phyloP scores from a whole-genome alignment of 371 early-diverging fungal genomes.

The Mucor irregularis region DNA sequence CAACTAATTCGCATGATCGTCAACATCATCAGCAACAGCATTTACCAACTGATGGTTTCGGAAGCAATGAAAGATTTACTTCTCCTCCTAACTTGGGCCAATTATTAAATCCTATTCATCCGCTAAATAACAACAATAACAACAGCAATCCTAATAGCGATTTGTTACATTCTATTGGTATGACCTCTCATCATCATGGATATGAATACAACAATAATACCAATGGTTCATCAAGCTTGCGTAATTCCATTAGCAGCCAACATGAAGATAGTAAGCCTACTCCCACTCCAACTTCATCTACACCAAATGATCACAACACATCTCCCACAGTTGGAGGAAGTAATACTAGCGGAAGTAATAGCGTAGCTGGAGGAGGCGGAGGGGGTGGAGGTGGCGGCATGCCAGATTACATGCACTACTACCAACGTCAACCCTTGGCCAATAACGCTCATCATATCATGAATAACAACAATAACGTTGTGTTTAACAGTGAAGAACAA shows the following conservation, averaged over 20 bases:
- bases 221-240: not conserved
- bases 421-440: not conserved
- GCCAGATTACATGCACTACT: not conserved
- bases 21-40: not conserved
- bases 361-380: not conserved
- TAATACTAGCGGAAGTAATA: not conserved
- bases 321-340: too few relatives aligned
- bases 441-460: not conserved
- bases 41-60: too few relatives aligned
- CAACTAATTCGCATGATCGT: not conserved
- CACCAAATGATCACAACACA: not conserved
- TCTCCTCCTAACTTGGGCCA: slow-evolving; percentile 34
- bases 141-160: not conserved
- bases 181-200: not conserved
- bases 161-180: slow-evolving; percentile 8
- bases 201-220: not conserved
- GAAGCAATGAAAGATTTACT: slow-evolving; percentile 14
- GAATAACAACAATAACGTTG: not conserved
- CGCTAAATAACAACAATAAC: slow-evolving; percentile 16
- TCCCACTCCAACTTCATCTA: not conserved
- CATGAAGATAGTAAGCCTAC: not conserved
- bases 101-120: slow-evolving; percentile 44
- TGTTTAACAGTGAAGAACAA: not conserved
- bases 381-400: not conserved
- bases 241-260: slow-evolving; percentile 4